These are phyloP conservation scores for Paraleonurus japonicus DNA, from an alignment of 257 asterid species.

Conservation along the genomic window DNA sequence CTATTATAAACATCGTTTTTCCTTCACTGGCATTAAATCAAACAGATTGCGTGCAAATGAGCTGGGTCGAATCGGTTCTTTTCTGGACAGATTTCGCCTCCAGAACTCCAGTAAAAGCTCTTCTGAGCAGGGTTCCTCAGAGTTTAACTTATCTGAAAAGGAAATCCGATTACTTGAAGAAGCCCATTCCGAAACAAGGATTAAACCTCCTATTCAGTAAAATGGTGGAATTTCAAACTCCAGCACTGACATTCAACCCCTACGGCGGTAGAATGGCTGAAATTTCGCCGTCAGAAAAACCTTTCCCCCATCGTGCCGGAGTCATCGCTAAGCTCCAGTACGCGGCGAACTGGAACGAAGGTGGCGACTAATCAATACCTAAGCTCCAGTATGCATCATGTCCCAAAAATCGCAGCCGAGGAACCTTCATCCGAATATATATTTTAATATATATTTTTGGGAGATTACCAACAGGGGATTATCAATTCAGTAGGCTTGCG, in stretches of 20 bases:
- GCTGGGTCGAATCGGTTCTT: slow-evolving; percentile 53
- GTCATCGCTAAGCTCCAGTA: slow-evolving; percentile 44
- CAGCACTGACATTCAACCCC: slow-evolving; percentile 30
- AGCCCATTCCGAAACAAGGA: slow-evolving; percentile 39
- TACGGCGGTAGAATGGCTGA: slow-evolving; percentile 38
- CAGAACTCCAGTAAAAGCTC: slow-evolving; percentile 46
- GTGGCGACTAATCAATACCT: no score
- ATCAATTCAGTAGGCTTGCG: no score
- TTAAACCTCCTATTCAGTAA: slow-evolving; percentile 40
- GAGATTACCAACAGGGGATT: no score
- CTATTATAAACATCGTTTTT: slow-evolving; percentile 26
- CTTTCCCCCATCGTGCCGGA: slow-evolving; percentile 42
- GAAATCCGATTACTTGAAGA: slow-evolving; percentile 47
- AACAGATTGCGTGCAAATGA: slow-evolving; percentile 45
- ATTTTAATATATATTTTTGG: no score
- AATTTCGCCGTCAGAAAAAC: slow-evolving; percentile 33
- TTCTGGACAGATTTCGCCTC: slow-evolving; percentile 40
- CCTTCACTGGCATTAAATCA: slow-evolving; percentile 41
- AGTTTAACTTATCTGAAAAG: no score
- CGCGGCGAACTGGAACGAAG: slow-evolving; percentile 42
- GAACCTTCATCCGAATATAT: no score
- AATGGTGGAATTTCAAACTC: slow-evolving; percentile 39
- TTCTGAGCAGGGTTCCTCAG: no score
- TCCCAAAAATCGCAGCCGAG: no score
- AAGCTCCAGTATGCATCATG: no score